Evolutionary conservation across 345 rosid genomes (phyloP), one percentile per base, ranked within the genome.

Genomic region (Arabis alpina): DNA sequence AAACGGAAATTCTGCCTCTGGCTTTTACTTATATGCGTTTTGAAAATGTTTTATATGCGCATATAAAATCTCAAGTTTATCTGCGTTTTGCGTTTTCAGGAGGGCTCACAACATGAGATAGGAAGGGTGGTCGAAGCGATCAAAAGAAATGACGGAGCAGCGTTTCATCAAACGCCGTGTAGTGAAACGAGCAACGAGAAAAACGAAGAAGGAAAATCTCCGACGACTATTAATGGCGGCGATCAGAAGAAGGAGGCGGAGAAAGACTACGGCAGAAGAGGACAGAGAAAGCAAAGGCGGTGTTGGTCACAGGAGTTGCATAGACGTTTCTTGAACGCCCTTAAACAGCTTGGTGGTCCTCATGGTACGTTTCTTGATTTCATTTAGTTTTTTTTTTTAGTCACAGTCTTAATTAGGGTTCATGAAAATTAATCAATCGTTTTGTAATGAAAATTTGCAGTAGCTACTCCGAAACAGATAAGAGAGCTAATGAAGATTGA

Each of bases 231-330:
- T 10, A 71, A 37, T 11, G 16, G 52, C 24, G 57, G 75, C 7
- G 71, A 39, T 15, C 61, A 50, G 53, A 77, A 47, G 57, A 80
- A 49, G 44, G 86, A 55, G 24, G 3, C 69, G 24, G 91, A 83
- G 32, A 84, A 78, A 53, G 81, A 77, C 13, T 66, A 40, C n/a
- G 8, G 61, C 54, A 24, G 36, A 53, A 19, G 50, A 28, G 55
- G 73, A 65, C 74, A 65, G 45, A 82, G 96, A 64, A 94, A 94
- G 77, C 91, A 82, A 54, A 77, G 99, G 61, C 86, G 99, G 72
- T 86, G 88, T 64, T 94, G 99, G 99, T 91, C 99, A 15, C 91
- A 91, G 13, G 96, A 89, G 76, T 78, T 94, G 77, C 99, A 91
- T 70, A 79, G 84, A 72, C 81, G 92, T 23, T 94, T 94, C 84